These are phyloP conservation scores for Wallacemonas rigidus DNA, from an alignment of 208 protist genomes.

Conservation along the genomic window DNA sequence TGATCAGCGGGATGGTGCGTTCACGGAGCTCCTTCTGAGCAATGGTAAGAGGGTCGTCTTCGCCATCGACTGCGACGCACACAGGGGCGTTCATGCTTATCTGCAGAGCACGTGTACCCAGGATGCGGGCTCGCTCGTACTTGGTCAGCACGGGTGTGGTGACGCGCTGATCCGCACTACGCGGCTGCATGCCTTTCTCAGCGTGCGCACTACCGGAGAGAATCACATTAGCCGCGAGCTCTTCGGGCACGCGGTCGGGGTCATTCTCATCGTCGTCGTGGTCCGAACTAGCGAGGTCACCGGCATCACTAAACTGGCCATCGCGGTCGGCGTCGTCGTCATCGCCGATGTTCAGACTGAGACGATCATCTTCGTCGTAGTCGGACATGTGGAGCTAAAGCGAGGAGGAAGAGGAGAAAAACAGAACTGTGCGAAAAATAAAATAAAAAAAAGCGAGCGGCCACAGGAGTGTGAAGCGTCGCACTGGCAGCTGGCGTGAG, in stretches of 20 bases:
- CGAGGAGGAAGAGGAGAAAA: conserved; percentile 1
- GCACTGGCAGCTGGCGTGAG: no score
- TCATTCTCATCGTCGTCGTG: conserved; percentile 38
- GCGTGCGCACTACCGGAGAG: conserved; percentile 52
- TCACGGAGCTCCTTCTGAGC: conserved; percentile 97
- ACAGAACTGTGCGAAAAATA: neutral
- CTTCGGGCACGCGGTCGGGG: conserved; percentile 40
- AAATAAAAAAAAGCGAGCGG: neutral
- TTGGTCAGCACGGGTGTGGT: conserved; percentile 98
- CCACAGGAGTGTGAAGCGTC: no score
- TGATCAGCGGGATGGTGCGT: conserved; percentile 98
- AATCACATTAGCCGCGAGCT: conserved; percentile 54
- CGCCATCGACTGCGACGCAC: conserved; percentile 95
- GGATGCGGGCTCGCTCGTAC: conserved; percentile 98
- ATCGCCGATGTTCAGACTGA: conserved; percentile 59
- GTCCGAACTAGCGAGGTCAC: conserved; percentile 21
- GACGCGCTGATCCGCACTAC: conserved; percentile 67
- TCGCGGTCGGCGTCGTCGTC: conserved; percentile 39
- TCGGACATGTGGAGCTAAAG: conserved; percentile 39
- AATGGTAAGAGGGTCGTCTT: conserved; percentile 98
- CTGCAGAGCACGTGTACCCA: conserved; percentile 98
- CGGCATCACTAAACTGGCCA: conserved; percentile 25
- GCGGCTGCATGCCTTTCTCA: conserved; percentile 39
- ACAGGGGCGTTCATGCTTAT: conserved; percentile 99
- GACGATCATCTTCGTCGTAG: conserved; percentile 53